Percentiles rank a stretch among this genome's conserved stretches.
Conservation (phyloP, 352 stramenopile genomes). For the Elongisporangium senticosum region DNA sequence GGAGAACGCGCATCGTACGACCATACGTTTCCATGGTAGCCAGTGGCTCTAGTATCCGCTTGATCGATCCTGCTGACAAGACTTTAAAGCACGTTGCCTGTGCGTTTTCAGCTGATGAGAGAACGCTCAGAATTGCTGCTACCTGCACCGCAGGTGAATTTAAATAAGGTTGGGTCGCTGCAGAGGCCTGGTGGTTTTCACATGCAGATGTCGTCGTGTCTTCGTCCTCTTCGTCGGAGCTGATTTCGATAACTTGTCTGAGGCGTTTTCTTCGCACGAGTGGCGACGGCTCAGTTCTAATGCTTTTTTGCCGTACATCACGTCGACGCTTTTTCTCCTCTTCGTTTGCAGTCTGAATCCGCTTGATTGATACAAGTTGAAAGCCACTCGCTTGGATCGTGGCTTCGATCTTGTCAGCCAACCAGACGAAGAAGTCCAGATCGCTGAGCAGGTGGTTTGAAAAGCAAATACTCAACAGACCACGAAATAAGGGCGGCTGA, state of each 20-base stretch:
- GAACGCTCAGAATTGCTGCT: neutral
- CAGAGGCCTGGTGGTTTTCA: neutral
- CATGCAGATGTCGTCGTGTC: neutral
- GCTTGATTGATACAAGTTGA: constrained; percentile 3
- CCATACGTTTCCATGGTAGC: neutral
- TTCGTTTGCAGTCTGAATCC: neutral
- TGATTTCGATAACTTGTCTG: constrained; percentile 22
- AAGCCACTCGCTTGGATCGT: constrained; percentile 38
- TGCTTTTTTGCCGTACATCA: constrained; percentile 1
- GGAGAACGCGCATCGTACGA: constrained; percentile 3
- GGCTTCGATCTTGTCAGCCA: constrained; percentile 31
- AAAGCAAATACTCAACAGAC: constrained; percentile 36
- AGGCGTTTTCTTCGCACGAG: constrained; percentile 20
- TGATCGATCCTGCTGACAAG: neutral
- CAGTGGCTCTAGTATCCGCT: neutral
- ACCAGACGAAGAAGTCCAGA: constrained; percentile 17
- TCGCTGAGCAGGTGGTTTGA: constrained; percentile 16
- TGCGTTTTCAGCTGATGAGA: neutral
- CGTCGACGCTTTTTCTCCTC: constrained; percentile 6
- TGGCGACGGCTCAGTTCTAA: neutral
- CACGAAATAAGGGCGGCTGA: constrained; percentile 45
- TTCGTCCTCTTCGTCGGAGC: constrained; percentile 2
- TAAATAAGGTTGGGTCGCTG: neutral
- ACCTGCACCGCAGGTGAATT: neutral
- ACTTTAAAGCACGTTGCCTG: neutral